phyloP scores from a whole-genome alignment of 2,329 filamentous ascomycete species.

The Xylariaceae sp. region DNA sequence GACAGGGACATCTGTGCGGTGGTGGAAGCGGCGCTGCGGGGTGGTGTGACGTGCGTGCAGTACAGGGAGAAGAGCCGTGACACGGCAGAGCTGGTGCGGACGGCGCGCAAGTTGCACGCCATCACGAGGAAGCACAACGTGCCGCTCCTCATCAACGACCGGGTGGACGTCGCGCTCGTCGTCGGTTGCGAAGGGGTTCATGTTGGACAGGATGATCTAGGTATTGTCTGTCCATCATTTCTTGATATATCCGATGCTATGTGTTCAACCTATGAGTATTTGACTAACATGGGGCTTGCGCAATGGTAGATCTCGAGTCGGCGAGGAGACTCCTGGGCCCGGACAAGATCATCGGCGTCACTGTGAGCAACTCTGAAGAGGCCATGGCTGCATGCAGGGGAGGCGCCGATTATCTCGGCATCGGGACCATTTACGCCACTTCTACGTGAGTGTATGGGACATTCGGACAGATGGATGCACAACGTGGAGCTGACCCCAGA shows the following conservation, averaged over 20 bases:
- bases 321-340: slow-evolving; percentile 70
- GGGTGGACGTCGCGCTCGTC: slow-evolving; percentile 81
- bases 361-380: slow-evolving; percentile 69
- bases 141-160: slow-evolving; percentile 88
- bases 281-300: slow-evolving; percentile 3
- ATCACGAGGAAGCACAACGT: slow-evolving; percentile 63
- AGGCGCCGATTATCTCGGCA: slow-evolving; percentile 86
- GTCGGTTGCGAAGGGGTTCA: slow-evolving; percentile 88
- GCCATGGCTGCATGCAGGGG: slow-evolving; percentile 63
- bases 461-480: no score
- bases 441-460: slow-evolving; percentile 67
- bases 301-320: slow-evolving; percentile 46
- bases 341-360: slow-evolving; percentile 81
- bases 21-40: slow-evolving; percentile 68
- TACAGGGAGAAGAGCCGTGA: slow-evolving; percentile 84
- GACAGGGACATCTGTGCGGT: slow-evolving; percentile 63
- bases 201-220: slow-evolving; percentile 89
- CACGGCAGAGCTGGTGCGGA: slow-evolving; percentile 64
- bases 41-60: slow-evolving; percentile 82
- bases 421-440: slow-evolving; percentile 86
- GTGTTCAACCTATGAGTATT: slow-evolving; percentile 4
- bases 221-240: no score
- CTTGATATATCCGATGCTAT: no score
- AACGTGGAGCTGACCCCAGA: slow-evolving; percentile 2
- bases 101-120: slow-evolving; percentile 63